Base-by-base conservation (phyloP, 306 rosid genomes). In the Delonix regia region DNA sequence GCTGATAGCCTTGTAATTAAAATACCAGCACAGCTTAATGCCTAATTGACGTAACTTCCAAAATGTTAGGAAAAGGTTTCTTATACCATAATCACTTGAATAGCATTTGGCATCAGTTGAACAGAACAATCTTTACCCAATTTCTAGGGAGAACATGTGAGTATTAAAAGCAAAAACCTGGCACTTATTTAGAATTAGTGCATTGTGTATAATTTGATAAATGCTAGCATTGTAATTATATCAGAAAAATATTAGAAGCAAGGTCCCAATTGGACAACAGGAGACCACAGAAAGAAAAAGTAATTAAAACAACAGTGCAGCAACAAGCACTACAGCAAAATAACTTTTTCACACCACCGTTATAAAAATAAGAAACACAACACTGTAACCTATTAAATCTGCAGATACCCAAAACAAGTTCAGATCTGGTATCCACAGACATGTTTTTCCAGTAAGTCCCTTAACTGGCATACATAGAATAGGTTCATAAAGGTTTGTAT, bases 231-330 rank as follows among this genome's bases (percentile, higher is more conserved):
- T 38, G 48, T 36, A 38, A n/a, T 15, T 64, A 18, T 34, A 8
- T 9, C 30, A 64, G n/a, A 38, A n/a, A 33, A 64, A 38, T 36
- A 36, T 38, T 64, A 30, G 30, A 64, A 64, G 70, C 49, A 36
- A 64, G 70, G 70, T 64, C 70, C 27, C 30, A n/a, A 2, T n/a
- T 64, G 25, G 30, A 3, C 70, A 64, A 36, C 49, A 38, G 16
- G 24, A 16, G 39, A 44, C 49, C 38, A 44, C 44, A 15, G 22
- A 44, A 44, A 68, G 24, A 45, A 68, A 68, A 15, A 15, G 0
- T 68, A 45, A 15, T 28, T 8, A 25, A 68, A 68, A 68, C 73
- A 67, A 22, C 0, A 67, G 53, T 30, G 22, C 73, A 68, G 39
- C 56, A 15, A 15, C 22, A 44, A 45, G 6, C 57, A 25, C 39